These are phyloP conservation scores for Chlamydomonas asymmetrica DNA, from an alignment of 139 green algal genomes.

Conservation along the genomic window DNA sequence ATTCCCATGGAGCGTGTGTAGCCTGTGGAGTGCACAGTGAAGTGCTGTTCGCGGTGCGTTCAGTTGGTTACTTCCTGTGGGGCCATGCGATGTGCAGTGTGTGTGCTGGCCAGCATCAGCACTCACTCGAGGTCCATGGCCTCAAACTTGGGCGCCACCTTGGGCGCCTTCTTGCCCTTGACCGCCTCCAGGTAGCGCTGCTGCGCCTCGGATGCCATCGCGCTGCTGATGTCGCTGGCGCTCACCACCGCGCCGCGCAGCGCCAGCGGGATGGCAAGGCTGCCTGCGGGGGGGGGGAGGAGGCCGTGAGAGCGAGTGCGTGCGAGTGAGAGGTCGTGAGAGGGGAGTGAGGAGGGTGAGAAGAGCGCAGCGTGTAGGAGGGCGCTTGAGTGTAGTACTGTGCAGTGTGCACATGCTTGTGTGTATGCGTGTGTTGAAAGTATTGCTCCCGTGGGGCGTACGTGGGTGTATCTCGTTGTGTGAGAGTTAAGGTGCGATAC, in stretches of 20 bases:
- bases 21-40: too few species aligned
- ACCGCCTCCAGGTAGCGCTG: constrained; percentile 41
- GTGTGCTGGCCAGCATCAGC: too few species aligned
- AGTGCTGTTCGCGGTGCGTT: too few species aligned
- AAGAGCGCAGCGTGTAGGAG: background rate
- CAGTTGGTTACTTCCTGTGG: too few species aligned
- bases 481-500: background rate
- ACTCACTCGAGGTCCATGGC: constrained; percentile 85
- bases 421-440: constrained; percentile 1
- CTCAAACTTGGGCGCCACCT: constrained; percentile 83
- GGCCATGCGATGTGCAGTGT: too few species aligned
- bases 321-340: background rate
- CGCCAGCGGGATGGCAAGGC: constrained; percentile 80
- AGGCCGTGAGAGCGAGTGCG: too few species aligned
- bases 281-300: constrained; percentile 43
- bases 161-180: constrained; percentile 10
- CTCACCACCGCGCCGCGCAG: constrained; percentile 78
- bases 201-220: constrained; percentile 81
- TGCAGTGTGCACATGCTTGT: background rate
- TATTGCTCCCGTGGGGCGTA: too few species aligned
- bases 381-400: background rate
- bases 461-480: background rate
- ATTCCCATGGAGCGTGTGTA: too few species aligned
- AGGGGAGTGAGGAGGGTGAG: background rate
- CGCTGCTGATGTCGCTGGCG: constrained; percentile 89